A percentile compares a stretch with the other conserved stretches of the same genome.
phyloP scores from a whole-genome alignment of 805 yeast species.

The Metschnikowia amazonensis region DNA sequence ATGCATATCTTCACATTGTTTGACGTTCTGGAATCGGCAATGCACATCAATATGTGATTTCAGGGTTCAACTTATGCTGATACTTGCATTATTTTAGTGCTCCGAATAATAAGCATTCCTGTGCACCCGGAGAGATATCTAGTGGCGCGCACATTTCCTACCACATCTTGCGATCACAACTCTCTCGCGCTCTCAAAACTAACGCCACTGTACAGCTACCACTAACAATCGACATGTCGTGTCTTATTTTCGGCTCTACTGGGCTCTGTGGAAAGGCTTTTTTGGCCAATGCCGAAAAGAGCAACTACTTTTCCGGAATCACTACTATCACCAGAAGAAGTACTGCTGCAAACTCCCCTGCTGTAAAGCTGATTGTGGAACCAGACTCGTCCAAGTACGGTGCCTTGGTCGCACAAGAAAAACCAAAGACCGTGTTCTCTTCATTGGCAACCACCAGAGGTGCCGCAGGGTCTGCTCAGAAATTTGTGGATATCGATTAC shows the following conservation, averaged over 20 bases:
- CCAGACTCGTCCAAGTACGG: constrained; percentile 52
- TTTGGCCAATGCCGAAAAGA: constrained; percentile 40
- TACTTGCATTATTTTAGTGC: not conserved
- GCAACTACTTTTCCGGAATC: constrained; percentile 37
- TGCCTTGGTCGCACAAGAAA: constrained; percentile 8
- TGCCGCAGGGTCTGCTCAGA: constrained; percentile 59
- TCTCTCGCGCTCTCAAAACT: not conserved
- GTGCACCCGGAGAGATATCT: not conserved
- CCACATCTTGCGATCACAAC: not conserved
- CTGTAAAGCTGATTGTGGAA: constrained; percentile 40
- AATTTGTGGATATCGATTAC: constrained; percentile 68
- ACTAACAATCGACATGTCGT: constrained; percentile 10
- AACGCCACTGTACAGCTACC: not conserved
- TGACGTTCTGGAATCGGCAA: not conserved
- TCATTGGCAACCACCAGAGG: constrained; percentile 19
- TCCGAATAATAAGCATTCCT: not conserved
- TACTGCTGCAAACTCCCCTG: constrained; percentile 28
- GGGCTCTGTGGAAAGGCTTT: constrained; percentile 70
- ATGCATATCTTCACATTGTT: not conserved
- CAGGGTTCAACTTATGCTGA: not conserved
- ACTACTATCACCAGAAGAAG: constrained; percentile 52
- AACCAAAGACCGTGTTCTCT: constrained; percentile 15
- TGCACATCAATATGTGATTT: not conserved
- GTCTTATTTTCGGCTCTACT: constrained; percentile 59
- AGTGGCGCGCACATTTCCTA: not conserved